Conservation (phyloP, 306 rosid species). For the Trifolium fragiferum region DNA sequence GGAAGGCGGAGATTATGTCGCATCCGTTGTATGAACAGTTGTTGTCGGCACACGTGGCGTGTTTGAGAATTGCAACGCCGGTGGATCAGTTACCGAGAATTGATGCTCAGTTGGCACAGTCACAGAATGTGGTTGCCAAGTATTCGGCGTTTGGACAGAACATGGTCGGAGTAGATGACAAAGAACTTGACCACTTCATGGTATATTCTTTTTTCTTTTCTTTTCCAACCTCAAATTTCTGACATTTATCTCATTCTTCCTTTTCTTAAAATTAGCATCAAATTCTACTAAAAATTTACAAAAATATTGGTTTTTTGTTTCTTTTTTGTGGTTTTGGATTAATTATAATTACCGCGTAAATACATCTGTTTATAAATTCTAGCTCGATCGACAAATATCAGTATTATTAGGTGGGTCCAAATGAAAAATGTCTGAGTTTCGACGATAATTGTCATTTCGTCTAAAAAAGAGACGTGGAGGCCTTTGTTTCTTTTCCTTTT, state of each 20-base stretch:
- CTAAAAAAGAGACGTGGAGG: too few species aligned
- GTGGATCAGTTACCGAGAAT: constrained; percentile 98
- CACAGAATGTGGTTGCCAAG: constrained; percentile 94
- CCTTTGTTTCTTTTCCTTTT: too few species aligned
- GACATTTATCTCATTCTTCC: not conserved
- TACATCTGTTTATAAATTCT: too few species aligned
- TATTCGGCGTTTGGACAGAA: constrained; percentile 73
- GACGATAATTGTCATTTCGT: too few species aligned
- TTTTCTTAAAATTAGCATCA: not conserved
- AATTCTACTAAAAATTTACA: not conserved
- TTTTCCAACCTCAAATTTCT: not conserved
- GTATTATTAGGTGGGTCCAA: too few species aligned
- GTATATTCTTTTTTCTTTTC: constrained; percentile 51
- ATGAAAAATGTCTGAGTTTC: too few species aligned
- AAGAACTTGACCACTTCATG: constrained; percentile 96
- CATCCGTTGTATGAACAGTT: constrained; percentile 94
- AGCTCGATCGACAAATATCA: too few species aligned
- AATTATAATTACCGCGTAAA: not conserved
- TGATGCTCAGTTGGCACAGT: constrained; percentile 95
- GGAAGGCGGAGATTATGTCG: constrained; percentile 81
- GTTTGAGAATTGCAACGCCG: constrained; percentile 96
- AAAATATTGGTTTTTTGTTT: not conserved
- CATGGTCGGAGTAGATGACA: constrained; percentile 67
- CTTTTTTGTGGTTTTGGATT: not conserved
- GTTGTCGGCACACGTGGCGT: constrained; percentile 92